Conservation (phyloP, 768 basidiomycete species). For the Boletellus emodensis region DNA sequence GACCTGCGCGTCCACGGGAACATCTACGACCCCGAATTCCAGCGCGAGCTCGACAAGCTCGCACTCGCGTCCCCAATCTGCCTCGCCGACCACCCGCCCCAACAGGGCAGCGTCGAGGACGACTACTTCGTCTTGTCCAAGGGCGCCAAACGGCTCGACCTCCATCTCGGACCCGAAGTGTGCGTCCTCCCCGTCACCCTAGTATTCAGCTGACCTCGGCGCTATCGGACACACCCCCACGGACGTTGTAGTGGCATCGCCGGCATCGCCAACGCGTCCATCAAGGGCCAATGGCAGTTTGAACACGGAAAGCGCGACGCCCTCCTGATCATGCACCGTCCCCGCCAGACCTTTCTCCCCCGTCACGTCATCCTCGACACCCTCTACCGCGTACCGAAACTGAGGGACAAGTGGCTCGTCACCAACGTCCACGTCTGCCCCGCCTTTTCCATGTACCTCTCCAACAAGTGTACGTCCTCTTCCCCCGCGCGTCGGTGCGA, state of each 20-base stretch:
- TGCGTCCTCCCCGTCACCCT: conserved; percentile 10
- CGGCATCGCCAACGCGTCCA: conserved; percentile 27
- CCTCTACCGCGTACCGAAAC: conserved; percentile 20
- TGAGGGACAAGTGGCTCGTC: conserved; percentile 33
- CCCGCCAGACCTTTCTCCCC: conserved; percentile 23
- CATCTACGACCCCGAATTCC: conserved; percentile 26
- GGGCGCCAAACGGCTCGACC: conserved; percentile 14
- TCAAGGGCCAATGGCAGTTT: conserved; percentile 36
- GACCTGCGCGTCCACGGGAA: conserved; percentile 30
- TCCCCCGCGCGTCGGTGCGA: neutral
- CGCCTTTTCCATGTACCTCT: conserved; percentile 33
- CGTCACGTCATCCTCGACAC: conserved; percentile 19
- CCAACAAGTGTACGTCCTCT: conserved; percentile 19
- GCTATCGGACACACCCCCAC: no score
- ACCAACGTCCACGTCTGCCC: conserved; percentile 31
- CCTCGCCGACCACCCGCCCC: conserved; percentile 15
- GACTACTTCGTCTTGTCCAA: conserved; percentile 22
- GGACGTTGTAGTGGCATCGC: conserved; percentile 11
- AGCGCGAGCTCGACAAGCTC: conserved; percentile 11
- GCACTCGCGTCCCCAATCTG: neutral
- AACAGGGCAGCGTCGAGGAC: conserved; percentile 15
- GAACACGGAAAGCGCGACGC: conserved; percentile 29
- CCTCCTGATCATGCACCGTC: conserved; percentile 33
- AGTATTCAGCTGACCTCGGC: no score
- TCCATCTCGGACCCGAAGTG: conserved; percentile 16